Evolutionary conservation across 768 basidiomycete species (phyloP).

Genomic region (Amanita brunnescens): DNA sequence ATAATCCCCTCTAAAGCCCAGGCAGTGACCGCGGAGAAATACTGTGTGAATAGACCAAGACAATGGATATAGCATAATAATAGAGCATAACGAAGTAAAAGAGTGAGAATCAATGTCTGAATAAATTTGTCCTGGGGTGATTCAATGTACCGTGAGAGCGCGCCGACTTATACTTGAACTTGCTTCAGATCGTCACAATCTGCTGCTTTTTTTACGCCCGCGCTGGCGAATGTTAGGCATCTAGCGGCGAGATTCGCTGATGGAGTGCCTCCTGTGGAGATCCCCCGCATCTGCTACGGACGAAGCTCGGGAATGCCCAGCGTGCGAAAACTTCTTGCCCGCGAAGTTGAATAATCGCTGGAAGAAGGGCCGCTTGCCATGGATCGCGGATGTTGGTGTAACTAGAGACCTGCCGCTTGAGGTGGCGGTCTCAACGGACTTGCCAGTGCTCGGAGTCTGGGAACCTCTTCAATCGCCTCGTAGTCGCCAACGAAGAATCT

Average conservation of each 20-base stretch:
- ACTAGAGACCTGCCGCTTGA: slow-evolving; percentile 50
- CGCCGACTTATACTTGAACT: not conserved
- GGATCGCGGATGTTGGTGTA: slow-evolving; percentile 33
- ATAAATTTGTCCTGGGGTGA: not conserved
- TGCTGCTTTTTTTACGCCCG: not conserved
- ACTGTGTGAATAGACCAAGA: not conserved
- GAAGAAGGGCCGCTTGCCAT: slow-evolving; percentile 48
- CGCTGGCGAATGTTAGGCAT: not conserved
- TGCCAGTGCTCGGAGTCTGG: slow-evolving; percentile 33
- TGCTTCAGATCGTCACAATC: not conserved
- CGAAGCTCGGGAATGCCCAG: slow-evolving; percentile 28
- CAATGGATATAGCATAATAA: not conserved
- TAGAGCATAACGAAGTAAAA: not conserved
- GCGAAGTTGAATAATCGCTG: slow-evolving; percentile 49
- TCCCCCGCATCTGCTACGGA: slow-evolving; percentile 25
- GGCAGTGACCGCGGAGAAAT: not conserved
- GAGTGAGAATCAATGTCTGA: not conserved
- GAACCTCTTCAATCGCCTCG: not conserved
- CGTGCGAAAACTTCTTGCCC: slow-evolving; percentile 35
- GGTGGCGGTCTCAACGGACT: slow-evolving; percentile 50
- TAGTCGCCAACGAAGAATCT: slow-evolving; percentile 9
- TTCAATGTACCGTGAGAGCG: not conserved
- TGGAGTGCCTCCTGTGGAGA: slow-evolving; percentile 44
- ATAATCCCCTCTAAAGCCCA: not conserved
- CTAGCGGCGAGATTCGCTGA: slow-evolving; percentile 19